Conservation (phyloP, 2,329 filamentous ascomycete species). For the Cryphonectria naterciae region DNA sequence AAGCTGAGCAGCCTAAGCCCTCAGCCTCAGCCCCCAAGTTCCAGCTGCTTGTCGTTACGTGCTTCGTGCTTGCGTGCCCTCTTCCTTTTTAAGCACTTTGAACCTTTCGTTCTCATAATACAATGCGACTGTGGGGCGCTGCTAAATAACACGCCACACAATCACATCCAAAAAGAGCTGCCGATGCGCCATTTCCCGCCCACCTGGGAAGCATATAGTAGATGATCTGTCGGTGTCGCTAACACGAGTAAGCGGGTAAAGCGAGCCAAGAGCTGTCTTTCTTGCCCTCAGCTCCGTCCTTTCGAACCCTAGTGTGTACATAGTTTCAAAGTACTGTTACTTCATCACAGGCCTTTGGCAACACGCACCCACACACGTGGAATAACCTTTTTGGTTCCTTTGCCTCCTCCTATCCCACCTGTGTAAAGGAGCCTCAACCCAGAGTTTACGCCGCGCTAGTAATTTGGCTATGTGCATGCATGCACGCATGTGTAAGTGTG, state of each 20-base stretch:
- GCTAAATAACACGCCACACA: not conserved
- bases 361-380: not conserved
- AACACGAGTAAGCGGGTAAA: not conserved
- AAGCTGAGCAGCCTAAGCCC: slow-evolving; percentile 4
- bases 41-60: not conserved
- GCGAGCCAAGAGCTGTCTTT: not conserved
- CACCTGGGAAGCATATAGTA: not conserved
- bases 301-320: not conserved
- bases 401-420: not conserved
- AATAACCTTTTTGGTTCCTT: not conserved
- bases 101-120: not conserved
- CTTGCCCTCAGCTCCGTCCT: not conserved
- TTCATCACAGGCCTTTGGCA: not conserved
- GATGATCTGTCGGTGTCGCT: slow-evolving; percentile 1
- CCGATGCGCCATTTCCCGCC: not conserved
- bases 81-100: not conserved
- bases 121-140: not conserved
- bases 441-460: not conserved
- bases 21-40: not conserved
- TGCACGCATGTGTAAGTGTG: not conserved
- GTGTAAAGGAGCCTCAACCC: not conserved
- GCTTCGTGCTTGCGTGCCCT: not conserved
- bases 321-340: not conserved
- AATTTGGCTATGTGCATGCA: not conserved
- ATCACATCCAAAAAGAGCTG: not conserved